Conservation (phyloP, 148 eudicot genomes). For the Bassia scoparia region DNA sequence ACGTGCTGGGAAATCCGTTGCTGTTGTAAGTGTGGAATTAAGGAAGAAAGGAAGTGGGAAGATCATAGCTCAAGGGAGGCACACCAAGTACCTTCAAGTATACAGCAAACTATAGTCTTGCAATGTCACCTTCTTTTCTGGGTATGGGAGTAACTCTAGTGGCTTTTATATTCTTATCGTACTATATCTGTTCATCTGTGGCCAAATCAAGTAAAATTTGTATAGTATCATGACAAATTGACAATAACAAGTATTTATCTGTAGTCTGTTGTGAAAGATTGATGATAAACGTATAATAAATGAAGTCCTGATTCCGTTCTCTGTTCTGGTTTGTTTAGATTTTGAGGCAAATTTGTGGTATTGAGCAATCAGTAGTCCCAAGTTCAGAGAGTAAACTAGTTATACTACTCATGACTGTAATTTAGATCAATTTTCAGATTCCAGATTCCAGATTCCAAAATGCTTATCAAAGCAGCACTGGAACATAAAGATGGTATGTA, state of each 20-base stretch:
- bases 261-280: constrained; percentile 7
- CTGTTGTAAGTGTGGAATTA: constrained; percentile 73
- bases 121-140: neutral
- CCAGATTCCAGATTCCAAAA: no score
- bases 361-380: neutral
- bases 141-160: neutral
- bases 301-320: constrained; percentile 1
- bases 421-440: neutral
- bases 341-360: neutral
- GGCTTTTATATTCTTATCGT: constrained; percentile 6
- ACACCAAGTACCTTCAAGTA: constrained; percentile 76
- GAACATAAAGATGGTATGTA: neutral
- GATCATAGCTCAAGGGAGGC: constrained; percentile 84
- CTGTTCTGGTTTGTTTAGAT: neutral
- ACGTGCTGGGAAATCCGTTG: constrained; percentile 81
- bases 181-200: neutral
- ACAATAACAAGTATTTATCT: neutral
- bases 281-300: constrained; percentile 1
- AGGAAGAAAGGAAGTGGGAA: constrained; percentile 76
- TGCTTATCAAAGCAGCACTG: no score
- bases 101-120: constrained; percentile 51
- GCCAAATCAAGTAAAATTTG: neutral
- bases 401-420: neutral
- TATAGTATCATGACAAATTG: neutral
- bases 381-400: neutral